Evolutionary conservation across 2,329 filamentous ascomycete genomes (phyloP).

Genomic region (Nectriaceae sp.): DNA sequence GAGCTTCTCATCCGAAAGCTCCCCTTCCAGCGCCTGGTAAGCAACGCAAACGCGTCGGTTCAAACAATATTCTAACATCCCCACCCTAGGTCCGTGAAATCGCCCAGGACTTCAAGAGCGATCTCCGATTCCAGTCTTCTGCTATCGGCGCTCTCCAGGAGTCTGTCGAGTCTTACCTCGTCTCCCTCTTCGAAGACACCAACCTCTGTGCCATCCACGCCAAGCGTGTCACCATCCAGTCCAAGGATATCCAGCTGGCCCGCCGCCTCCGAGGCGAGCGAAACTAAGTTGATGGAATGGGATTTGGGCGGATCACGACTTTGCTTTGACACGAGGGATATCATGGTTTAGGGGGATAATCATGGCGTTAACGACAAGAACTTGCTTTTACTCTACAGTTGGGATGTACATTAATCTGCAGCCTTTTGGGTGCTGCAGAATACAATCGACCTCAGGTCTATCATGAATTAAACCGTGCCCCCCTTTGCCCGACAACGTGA

Average conservation of each 20-base stretch:
- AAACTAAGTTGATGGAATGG: conserved; percentile 59
- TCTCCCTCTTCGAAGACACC: conserved; percentile 97
- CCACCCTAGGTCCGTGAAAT: conserved; percentile 79
- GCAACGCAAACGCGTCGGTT: conserved; percentile 22
- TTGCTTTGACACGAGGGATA: conserved; percentile 41
- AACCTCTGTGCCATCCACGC: conserved; percentile 98
- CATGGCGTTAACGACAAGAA: conserved; percentile 47
- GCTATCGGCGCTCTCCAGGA: conserved; percentile 97
- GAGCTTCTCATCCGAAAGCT: conserved; percentile 97
- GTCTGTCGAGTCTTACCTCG: conserved; percentile 97
- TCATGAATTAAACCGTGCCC: conserved; percentile 12
- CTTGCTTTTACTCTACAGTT: conserved; percentile 38
- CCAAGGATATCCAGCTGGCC: conserved; percentile 96
- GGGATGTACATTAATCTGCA: conserved; percentile 46
- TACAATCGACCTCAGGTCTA: conserved; percentile 27
- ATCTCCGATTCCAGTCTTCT: conserved; percentile 96
- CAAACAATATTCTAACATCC: conserved; percentile 9
- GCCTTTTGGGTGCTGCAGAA: conserved; percentile 26
- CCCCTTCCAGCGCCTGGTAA: conserved; percentile 91
- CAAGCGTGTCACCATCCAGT: conserved; percentile 98
- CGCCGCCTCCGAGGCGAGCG: conserved; percentile 93
- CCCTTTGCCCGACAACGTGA: too few species aligned
- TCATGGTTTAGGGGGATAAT: conserved; percentile 45
- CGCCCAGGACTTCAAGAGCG: conserved; percentile 91
- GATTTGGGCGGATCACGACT: conserved; percentile 42